These are phyloP conservation scores for Lippia alba DNA, from an alignment of 305 asterid species.

Conservation along the genomic window DNA sequence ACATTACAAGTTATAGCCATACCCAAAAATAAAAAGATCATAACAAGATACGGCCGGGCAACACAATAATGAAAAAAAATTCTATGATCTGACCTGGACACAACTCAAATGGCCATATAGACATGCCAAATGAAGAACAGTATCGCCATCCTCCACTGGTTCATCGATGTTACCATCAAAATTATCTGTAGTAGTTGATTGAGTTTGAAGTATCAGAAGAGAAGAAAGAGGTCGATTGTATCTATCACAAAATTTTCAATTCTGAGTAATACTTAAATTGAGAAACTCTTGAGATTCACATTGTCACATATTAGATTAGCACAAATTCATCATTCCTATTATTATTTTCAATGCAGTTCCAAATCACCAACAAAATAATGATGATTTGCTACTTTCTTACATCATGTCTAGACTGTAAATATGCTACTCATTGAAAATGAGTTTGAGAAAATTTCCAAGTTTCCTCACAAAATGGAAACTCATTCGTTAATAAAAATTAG, in stretches of 20 bases:
- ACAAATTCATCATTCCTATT: neutral
- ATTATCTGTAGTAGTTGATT: conserved; percentile 53
- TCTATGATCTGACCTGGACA: conserved; percentile 64
- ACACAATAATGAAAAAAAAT: conserved; percentile 1
- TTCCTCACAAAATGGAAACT: too few relatives aligned
- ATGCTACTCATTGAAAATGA: too few relatives aligned
- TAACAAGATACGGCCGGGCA: neutral
- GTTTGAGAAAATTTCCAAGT: too few relatives aligned
- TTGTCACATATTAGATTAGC: neutral
- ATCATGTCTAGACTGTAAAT: too few relatives aligned
- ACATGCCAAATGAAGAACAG: conserved; percentile 90
- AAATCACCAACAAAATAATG: too few relatives aligned
- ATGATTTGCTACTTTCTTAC: too few relatives aligned
- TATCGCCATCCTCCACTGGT: conserved; percentile 94
- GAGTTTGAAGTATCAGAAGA: conserved; percentile 29
- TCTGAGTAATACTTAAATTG: neutral
- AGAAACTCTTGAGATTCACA: conserved; percentile 1
- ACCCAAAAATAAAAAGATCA: conserved; percentile 28
- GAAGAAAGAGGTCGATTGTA: conserved; percentile 11
- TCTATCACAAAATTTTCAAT: conserved; percentile 7
- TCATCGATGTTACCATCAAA: conserved; percentile 76
- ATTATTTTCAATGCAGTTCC: too few relatives aligned
- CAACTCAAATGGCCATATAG: conserved; percentile 84
- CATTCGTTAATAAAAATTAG: too few relatives aligned
- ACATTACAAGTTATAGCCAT: conserved; percentile 8